Conservation (phyloP, 441 rosid species). For the Pelargonium australe region DNA sequence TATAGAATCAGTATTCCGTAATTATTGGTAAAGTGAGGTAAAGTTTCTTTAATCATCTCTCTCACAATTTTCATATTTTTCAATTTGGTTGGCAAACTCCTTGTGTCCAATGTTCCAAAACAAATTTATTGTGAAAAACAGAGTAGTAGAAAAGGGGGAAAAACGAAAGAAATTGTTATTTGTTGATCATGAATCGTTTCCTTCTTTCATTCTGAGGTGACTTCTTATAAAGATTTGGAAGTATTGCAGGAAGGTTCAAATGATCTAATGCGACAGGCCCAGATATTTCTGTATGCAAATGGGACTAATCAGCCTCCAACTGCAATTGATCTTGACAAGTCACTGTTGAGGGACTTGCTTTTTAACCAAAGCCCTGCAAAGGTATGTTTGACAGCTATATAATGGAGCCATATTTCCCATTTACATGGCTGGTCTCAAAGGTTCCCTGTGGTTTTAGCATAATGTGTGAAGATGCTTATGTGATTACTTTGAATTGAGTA, state of each 20-base stretch:
- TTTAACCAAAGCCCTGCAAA: slow-evolving; percentile 79
- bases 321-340: slow-evolving; percentile 72
- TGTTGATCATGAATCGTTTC: background rate
- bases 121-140: background rate
- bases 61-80: too few species aligned
- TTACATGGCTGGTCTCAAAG: too few species aligned
- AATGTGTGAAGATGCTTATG: too few species aligned
- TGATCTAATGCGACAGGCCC: slow-evolving; percentile 64
- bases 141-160: too few species aligned
- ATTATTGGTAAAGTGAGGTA: too few species aligned
- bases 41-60: too few species aligned
- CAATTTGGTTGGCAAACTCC: too few species aligned
- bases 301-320: slow-evolving; percentile 79
- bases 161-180: background rate
- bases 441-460: too few species aligned
- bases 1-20: too few species aligned
- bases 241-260: slow-evolving; percentile 51
- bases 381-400: slow-evolving; percentile 33
- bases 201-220: background rate
- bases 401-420: background rate
- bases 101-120: too few species aligned
- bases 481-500: too few species aligned
- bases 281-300: slow-evolving; percentile 63
- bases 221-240: slow-evolving; percentile 16
- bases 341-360: slow-evolving; percentile 57